phyloP scores from a whole-genome alignment of 108 stramenopile species.

The Phaeodactylum tricornutum region DNA sequence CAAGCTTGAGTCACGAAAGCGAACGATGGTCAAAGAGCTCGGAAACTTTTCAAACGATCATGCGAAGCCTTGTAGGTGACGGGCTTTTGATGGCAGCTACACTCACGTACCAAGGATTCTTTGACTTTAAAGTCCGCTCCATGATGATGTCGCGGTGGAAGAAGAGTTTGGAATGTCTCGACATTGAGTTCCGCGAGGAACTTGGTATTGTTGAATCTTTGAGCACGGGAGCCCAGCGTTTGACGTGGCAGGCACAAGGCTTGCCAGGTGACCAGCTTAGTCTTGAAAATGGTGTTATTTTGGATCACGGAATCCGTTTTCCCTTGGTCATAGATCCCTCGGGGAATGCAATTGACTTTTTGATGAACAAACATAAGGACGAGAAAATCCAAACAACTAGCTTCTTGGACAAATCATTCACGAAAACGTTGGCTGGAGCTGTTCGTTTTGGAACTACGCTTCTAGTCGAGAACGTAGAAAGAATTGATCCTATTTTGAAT shows the following conservation, averaged over 20 bases:
- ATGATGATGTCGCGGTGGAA: constrained; percentile 73
- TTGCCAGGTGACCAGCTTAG: constrained; percentile 88
- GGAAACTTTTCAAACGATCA: constrained; percentile 71
- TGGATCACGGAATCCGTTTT: constrained; percentile 84
- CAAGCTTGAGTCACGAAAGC: constrained; percentile 89
- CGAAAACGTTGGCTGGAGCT: constrained; percentile 93
- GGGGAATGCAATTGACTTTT: constrained; percentile 85
- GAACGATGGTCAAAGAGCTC: constrained; percentile 92
- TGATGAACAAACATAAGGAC: constrained; percentile 77
- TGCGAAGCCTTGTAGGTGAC: constrained; percentile 87
- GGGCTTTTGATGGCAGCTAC: constrained; percentile 88
- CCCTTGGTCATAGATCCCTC: constrained; percentile 98
- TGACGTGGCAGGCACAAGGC: constrained; percentile 85
- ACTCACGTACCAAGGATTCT: constrained; percentile 90
- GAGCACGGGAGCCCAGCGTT: constrained; percentile 76
- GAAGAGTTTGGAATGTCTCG: constrained; percentile 59
- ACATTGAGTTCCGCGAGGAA: constrained; percentile 81
- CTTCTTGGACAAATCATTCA: constrained; percentile 95
- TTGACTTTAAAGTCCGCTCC: constrained; percentile 74
- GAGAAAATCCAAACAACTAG: constrained; percentile 91
- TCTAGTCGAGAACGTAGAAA: constrained; percentile 92
- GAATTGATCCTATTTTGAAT: constrained; percentile 93
- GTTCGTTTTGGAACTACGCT: constrained; percentile 96
- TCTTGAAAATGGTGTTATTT: constrained; percentile 93
- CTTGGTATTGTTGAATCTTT: constrained; percentile 83